Evolutionary conservation across 1,284 basidiomycete species (phyloP), one percentile per base, ranked within the genome.

Genomic region (Chalciporus sp.): DNA sequence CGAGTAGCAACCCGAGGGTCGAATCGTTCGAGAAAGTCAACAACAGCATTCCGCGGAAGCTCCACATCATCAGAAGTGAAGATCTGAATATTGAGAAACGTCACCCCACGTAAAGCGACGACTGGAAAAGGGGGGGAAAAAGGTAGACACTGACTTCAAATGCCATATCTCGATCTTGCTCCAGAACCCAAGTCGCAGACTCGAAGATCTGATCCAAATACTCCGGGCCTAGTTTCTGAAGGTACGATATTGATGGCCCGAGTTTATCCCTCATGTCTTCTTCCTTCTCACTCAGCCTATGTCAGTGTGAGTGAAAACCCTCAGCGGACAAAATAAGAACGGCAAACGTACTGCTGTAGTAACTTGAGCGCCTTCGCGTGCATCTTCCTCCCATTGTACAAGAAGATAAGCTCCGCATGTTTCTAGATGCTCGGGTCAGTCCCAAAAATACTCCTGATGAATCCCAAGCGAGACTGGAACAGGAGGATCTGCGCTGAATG

Each of bases 361-460:
- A 98, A 79, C 19, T 81, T 76, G 55, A 99, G 74, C 0, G 96
- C 95, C 71, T 96, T 92, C 7, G 78, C 79, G 64, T 99, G 97
- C 93, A 96, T 95, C 73, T 91, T 90, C 77, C 95, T 95, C 43
- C 94, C 94, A 63, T 92, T 87, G 69, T 98, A 99, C 37, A 99
- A 74, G 68, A 93, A 91, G 45, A 94, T 86, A 48, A 99, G 80
- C 70, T 99, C 97, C 1, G 86, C 82, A 65, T 85, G 92, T 85
- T 95, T 95, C 92, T 97, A 28, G 33, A 43, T 57, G 20, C 46
- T 57, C 52, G 40, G 55, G 41, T 47, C 2, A 51, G 16, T 27
- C 29, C 1, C 14, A 8, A 27, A n/a, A 29, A 35, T 27, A 2
- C 31, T 9, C 12, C 20, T 23, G 19, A 42, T 11, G 31, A 19